Percentiles rank a stretch among this genome's conserved stretches.
Conservation (phyloP, 2,329 filamentous ascomycete species). For the Botrytis tulipae region DNA sequence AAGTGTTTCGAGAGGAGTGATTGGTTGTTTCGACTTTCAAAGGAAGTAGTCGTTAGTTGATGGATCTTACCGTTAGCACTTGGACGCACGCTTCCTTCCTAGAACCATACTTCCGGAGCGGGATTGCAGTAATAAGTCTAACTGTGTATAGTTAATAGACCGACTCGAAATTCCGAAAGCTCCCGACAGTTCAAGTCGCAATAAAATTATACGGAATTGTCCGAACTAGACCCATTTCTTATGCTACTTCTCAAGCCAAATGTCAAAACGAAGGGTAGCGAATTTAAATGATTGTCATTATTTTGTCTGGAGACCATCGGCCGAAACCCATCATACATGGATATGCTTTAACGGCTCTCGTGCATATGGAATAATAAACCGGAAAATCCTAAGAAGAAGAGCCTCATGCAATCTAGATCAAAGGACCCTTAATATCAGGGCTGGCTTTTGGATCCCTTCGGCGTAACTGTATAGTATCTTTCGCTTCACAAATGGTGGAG, state of each 20-base stretch:
- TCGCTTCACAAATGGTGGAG: not conserved
- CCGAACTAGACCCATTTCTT: slow-evolving; percentile 9
- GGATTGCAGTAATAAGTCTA: slow-evolving; percentile 1
- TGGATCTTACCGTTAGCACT: slow-evolving; percentile 13
- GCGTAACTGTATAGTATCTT: slow-evolving; percentile 1
- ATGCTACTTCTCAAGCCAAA: slow-evolving; percentile 13
- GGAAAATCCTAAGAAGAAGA: slow-evolving; percentile 16
- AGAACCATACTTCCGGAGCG: slow-evolving; percentile 18
- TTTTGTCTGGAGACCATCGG: not conserved
- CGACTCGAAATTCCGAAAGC: slow-evolving; percentile 13
- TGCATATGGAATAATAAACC: slow-evolving; percentile 1
- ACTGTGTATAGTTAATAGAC: slow-evolving; percentile 7
- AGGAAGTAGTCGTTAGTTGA: not conserved
- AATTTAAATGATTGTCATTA: not conserved
- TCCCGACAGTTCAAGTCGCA: slow-evolving; percentile 6
- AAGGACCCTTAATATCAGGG: slow-evolving; percentile 15
- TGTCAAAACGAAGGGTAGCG: not conserved
- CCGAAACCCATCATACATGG: slow-evolving; percentile 1
- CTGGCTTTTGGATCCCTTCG: not conserved
- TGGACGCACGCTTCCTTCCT: not conserved
- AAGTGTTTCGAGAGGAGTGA: not conserved
- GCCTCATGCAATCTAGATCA: slow-evolving; percentile 21
- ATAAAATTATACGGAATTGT: slow-evolving; percentile 1
- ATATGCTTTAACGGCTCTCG: slow-evolving; percentile 5
- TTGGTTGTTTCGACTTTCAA: slow-evolving; percentile 10